Evolutionary conservation across 176 grass and related monocot genomes (phyloP).

Genomic region (Zea mays): DNA sequence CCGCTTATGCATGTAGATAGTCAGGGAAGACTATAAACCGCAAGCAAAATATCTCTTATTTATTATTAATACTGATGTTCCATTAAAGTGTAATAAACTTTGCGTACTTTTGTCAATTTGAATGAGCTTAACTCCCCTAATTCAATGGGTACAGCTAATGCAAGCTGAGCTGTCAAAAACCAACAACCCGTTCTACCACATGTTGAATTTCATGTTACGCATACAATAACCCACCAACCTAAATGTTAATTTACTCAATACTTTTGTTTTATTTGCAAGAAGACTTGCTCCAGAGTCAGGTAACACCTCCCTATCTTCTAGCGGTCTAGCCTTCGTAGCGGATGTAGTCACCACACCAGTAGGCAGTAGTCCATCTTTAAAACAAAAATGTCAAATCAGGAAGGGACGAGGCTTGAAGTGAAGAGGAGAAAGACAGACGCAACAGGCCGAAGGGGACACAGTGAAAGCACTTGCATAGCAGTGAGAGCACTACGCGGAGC

Average conservation of each 20-base stretch:
- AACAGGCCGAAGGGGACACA: constrained; percentile 33
- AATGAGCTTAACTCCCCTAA: background rate
- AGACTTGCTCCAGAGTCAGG: background rate
- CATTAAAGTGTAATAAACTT: background rate
- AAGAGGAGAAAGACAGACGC: constrained; percentile 29
- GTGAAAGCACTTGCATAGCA: constrained; percentile 22
- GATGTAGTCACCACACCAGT: background rate
- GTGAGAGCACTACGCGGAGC: constrained; percentile 10
- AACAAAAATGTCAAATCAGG: constrained; percentile 46
- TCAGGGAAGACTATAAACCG: background rate
- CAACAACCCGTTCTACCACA: constrained; percentile 19
- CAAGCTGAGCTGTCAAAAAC: constrained; percentile 15
- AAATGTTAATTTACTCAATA: background rate
- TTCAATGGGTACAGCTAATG: constrained; percentile 2
- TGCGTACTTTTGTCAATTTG: background rate
- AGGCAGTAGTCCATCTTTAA: background rate
- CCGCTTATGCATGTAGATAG: background rate
- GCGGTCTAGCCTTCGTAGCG: background rate
- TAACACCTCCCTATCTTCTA: background rate
- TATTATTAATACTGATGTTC: constrained; percentile 16
- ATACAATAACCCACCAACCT: background rate
- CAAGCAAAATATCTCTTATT: background rate
- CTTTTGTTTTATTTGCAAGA: background rate
- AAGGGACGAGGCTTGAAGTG: constrained; percentile 9
- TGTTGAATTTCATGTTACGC: background rate